These are phyloP conservation scores for Rhamnella rubrinervis DNA, from an alignment of 331 rosid genomes.

Conservation along the genomic window DNA sequence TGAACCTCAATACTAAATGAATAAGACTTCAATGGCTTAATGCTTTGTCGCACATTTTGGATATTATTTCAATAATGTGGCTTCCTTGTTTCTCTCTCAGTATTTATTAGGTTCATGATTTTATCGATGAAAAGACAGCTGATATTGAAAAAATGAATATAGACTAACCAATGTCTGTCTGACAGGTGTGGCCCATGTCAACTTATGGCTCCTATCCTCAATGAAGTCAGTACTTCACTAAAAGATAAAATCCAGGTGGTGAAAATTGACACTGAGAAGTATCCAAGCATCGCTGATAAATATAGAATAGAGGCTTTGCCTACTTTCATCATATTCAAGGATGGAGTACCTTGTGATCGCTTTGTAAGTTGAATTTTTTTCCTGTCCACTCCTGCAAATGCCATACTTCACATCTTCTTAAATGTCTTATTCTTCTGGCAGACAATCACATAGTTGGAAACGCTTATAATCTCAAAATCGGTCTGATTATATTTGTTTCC, in stretches of 20 bases:
- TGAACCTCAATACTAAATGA: too few relatives aligned
- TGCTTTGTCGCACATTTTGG: too few relatives aligned
- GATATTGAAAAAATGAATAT: background rate
- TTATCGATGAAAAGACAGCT: background rate
- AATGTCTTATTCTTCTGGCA: background rate
- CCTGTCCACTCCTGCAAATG: slow-evolving; percentile 8
- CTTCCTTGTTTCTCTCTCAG: too few relatives aligned
- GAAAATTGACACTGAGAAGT: slow-evolving; percentile 94
- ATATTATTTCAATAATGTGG: too few relatives aligned
- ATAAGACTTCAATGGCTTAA: too few relatives aligned
- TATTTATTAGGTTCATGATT: background rate
- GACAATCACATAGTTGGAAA: background rate
- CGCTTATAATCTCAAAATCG: background rate
- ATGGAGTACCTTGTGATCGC: slow-evolving; percentile 74
- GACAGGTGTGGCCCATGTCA: slow-evolving; percentile 99
- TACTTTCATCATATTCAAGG: slow-evolving; percentile 88
- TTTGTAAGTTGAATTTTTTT: slow-evolving; percentile 59
- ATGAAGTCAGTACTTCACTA: slow-evolving; percentile 66
- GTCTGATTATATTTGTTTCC: background rate
- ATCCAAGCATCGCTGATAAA: slow-evolving; percentile 71
- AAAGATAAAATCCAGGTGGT: slow-evolving; percentile 69
- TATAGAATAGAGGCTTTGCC: slow-evolving; percentile 87
- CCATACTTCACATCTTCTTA: slow-evolving; percentile 6
- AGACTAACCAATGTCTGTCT: slow-evolving; percentile 26
- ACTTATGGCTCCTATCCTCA: slow-evolving; percentile 81